Evolutionary conservation across 176 grass and related monocot genomes (phyloP).

Genomic region (Triticum turgidum): DNA sequence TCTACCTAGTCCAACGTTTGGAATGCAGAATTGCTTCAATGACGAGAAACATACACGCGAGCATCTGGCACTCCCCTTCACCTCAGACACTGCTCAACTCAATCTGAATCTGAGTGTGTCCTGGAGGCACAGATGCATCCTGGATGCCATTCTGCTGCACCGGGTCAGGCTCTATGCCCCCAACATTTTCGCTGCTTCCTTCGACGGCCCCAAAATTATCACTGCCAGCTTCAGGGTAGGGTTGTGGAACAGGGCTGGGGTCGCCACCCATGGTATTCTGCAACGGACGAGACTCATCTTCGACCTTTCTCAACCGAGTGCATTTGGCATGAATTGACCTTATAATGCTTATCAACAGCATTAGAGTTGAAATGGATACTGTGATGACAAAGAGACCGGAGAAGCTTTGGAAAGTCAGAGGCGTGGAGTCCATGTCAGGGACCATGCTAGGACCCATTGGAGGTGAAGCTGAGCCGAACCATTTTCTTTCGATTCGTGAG

Average conservation of each 20-base stretch:
- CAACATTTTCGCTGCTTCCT: neutral
- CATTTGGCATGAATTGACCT: neutral
- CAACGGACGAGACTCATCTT: neutral
- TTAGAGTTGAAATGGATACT: slow-evolving; percentile 34
- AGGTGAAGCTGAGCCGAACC: slow-evolving; percentile 11
- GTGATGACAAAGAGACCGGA: slow-evolving; percentile 54
- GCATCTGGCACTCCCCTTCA: too few species aligned
- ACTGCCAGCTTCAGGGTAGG: neutral
- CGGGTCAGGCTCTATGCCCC: neutral
- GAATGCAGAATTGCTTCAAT: too few species aligned
- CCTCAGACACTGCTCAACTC: too few species aligned
- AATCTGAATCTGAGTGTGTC: too few species aligned
- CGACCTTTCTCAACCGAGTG: neutral
- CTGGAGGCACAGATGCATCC: neutral
- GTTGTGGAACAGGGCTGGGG: neutral
- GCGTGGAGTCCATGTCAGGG: neutral
- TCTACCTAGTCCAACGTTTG: too few species aligned
- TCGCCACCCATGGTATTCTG: neutral
- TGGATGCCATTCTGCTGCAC: neutral
- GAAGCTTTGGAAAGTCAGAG: slow-evolving; percentile 42
- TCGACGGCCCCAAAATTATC: neutral
- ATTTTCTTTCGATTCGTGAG: slow-evolving; percentile 19
- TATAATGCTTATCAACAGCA: slow-evolving; percentile 33
- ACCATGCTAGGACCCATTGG: neutral
- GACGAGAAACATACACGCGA: too few species aligned